Percentiles rank a stretch among this genome's conserved stretches.
Evolutionary conservation across 148 eudicot species (phyloP).

Genomic region (Amaranthus palmeri): DNA sequence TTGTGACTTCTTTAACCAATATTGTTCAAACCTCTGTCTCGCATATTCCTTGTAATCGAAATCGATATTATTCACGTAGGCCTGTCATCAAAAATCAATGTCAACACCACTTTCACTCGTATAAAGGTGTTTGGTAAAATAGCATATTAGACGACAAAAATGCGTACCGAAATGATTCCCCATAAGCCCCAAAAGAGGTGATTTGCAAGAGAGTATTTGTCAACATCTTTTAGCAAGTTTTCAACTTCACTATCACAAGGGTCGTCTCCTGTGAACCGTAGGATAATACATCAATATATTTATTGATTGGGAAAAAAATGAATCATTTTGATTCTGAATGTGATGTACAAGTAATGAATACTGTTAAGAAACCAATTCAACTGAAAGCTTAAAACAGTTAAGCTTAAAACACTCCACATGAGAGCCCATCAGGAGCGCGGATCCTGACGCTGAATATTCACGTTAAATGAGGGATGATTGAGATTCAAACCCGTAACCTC

Average conservation of each 20-base stretch:
- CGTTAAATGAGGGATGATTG: too few relatives aligned
- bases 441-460: too few relatives aligned
- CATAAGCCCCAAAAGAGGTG: slow-evolving; percentile 96
- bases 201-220: slow-evolving; percentile 75
- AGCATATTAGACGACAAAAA: background rate
- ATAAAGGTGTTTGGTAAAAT: background rate
- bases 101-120: background rate
- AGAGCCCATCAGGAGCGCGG: too few relatives aligned
- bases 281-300: background rate
- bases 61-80: slow-evolving; percentile 68
- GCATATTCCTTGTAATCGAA: slow-evolving; percentile 89
- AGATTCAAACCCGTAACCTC: too few relatives aligned
- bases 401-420: too few relatives aligned
- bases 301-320: background rate
- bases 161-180: slow-evolving; percentile 81
- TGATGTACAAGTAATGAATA: background rate
- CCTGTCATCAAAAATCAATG: slow-evolving; percentile 31
- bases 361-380: too few relatives aligned
- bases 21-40: slow-evolving; percentile 83
- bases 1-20: slow-evolving; percentile 61
- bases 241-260: slow-evolving; percentile 54
- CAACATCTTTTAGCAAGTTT: slow-evolving; percentile 49
- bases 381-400: too few relatives aligned
- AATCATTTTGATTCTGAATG: background rate
- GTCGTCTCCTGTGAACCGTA: slow-evolving; percentile 46